Conservation (phyloP, 2,329 filamentous ascomycete genomes). For the Colletotrichum sp. region DNA sequence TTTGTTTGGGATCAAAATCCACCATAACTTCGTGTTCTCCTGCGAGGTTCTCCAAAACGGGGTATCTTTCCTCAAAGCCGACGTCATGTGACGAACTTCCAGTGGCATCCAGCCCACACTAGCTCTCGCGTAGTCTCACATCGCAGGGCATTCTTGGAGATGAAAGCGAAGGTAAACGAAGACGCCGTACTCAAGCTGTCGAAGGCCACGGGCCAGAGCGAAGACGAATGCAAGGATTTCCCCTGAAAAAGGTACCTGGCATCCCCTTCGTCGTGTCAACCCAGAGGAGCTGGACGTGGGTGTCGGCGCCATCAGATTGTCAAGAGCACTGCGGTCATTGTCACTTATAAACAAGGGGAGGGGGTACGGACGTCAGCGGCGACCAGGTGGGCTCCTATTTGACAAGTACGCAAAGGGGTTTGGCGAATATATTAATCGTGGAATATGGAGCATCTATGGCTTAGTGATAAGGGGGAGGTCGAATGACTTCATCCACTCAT, state of each 20-base stretch:
- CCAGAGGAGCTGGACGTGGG: not conserved
- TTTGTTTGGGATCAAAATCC: not conserved
- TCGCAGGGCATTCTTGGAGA: not conserved
- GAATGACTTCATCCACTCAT: not conserved
- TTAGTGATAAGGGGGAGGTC: not conserved
- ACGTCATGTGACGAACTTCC: not conserved
- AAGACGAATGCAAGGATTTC: not conserved
- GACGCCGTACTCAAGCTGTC: not conserved
- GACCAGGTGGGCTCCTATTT: not conserved
- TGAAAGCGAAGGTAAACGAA: not conserved
- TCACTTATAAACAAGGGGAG: not conserved
- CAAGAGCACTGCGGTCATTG: not conserved
- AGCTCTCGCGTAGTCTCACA: too few species aligned
- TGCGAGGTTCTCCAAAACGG: fast-evolving
- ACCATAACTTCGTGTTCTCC: not conserved
- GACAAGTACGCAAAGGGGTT: not conserved
- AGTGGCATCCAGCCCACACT: not conserved
- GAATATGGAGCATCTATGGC: not conserved
- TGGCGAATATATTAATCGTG: not conserved
- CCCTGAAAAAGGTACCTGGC: not conserved
- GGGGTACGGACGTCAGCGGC: not conserved
- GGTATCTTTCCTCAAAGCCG: not conserved
- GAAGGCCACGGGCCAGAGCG: not conserved
- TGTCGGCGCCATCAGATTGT: not conserved
- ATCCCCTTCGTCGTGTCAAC: not conserved